Evolutionary conservation across 495 filamentous ascomycete species (phyloP).

Genomic region (Aspergillus sclerotioniger): DNA sequence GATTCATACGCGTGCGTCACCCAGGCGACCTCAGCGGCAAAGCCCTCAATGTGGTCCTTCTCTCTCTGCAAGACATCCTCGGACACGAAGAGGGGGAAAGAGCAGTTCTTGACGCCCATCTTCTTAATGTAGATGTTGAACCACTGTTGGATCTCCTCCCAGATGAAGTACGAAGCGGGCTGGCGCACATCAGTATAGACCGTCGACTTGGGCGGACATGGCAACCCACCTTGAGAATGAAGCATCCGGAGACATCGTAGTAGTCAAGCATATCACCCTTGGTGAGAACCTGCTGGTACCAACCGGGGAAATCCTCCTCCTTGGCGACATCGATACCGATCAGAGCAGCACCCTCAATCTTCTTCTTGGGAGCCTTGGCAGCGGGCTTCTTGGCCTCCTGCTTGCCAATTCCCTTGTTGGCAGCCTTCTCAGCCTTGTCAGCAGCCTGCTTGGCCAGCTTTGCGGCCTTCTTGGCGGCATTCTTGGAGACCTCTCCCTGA

Average conservation of each 20-base stretch:
- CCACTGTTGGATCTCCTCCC: conserved; percentile 87
- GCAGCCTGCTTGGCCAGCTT: conserved; percentile 65
- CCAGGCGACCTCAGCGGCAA: conserved; percentile 97
- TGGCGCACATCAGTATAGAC: conserved; percentile 27
- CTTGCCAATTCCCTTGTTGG: conserved; percentile 52
- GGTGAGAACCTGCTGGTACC: conserved; percentile 94
- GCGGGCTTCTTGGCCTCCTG: conserved; percentile 42
- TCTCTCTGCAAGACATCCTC: conserved; percentile 87
- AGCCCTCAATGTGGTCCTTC: conserved; percentile 96
- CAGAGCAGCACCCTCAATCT: conserved; percentile 59
- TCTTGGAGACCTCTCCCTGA: conserved; percentile 60
- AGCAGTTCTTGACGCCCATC: conserved; percentile 90
- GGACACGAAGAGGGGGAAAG: conserved; percentile 92
- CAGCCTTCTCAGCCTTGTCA: conserved; percentile 50
- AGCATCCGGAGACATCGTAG: conserved; percentile 92
- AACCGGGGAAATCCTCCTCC: conserved; percentile 80
- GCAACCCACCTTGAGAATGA: conserved; percentile 71
- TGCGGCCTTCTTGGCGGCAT: conserved; percentile 66
- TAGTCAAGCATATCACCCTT: conserved; percentile 96
- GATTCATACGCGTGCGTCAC: conserved; percentile 84
- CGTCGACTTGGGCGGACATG: background rate
- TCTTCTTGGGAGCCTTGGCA: conserved; percentile 42
- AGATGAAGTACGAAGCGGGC: conserved; percentile 80
- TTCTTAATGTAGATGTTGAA: conserved; percentile 85
- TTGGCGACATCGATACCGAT: conserved; percentile 87